Base-by-base conservation (phyloP, 345 rosid species). In the Citrus glauca region DNA sequence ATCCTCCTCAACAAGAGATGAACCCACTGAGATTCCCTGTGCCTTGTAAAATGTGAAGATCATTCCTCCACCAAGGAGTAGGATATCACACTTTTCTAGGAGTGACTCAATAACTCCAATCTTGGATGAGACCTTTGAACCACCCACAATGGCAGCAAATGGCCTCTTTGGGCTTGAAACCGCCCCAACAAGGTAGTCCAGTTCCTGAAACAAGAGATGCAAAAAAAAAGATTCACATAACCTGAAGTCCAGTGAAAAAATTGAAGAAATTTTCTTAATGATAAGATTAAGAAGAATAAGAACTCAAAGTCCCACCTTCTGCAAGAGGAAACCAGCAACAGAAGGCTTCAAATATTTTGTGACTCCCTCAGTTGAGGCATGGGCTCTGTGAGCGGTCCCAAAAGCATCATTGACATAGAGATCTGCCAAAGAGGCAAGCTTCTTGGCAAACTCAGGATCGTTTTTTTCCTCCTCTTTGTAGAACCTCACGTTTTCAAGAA, bases 361-460 rank as follows among this genome's bases (percentile, higher is more conserved):
- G 66, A 92, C 98, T 50, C 98, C 98, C 78, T 95, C 98, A 8
- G 98, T 95, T 32, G 98, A 95, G 63, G 98, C 98, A 88, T 95
- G 98, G 71, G 98, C 98, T 83, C 98, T 85, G 69, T 95, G 98
- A 30, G 98, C 98, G 78, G 98, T 92, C 40, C 98, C 98, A 27
- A 95, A 95, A 27, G 98, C 97, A 84, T 95, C 98, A 64, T 95
- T 95, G n/a, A 95, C 98, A 77, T 83, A 95, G 48, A 95, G 88
- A 88, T 93, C 98, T 0, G 95, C 98, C 61, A 95, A 81, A 32
- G 97, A 85, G 69, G 98, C 98, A 66, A 95, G 97, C 90, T 94
- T 94, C 90, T 94, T 90, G 7, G 98, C 91, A 73, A 94, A 94
- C 80, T 93, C 98, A 11, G 97, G 92, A 20, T 93, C 97, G 28